Evolutionary conservation across 192 early-diverging fungal species (phyloP), one percentile per base, ranked within the genome.

Genomic region (Coemansia sp.): DNA sequence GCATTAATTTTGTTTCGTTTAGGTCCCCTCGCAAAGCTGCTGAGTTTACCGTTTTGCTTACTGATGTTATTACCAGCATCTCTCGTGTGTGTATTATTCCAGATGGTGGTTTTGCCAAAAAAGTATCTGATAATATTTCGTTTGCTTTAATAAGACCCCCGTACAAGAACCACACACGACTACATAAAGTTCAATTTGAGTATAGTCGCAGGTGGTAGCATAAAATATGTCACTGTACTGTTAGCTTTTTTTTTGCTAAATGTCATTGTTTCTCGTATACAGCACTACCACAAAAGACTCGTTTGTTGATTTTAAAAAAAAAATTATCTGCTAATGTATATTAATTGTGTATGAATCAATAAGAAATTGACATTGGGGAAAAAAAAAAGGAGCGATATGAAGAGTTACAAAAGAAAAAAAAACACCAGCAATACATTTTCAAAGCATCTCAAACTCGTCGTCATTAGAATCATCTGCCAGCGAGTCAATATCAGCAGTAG

Each of bases 361-460:
- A 51, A 52, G 30, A 32, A 55, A 39, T 27, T 50, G 4, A 54
- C 31, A 64, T 63, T 51, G 14, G 25, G 53, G 31, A 19, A 31
- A 8, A 3, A 19, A 31, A 8, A 3, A 3, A 27, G 27, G 27
- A 27, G 27, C 27, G 27, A 27, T 29, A 54, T 23, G 29, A 22
- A 25, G 31, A 55, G 53, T 29, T 24, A 27, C 36, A 39, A n/a
- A 20, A 9, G 5, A 17, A 5, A 57, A 36, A 19, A 46, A 5
- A 36, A 3, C 24, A 59, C 27, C 17, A 7, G 30, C 10, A 19
- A 9, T 9, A 30, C 17, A 23, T 36, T 6, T 24, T 61, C 24
- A 74, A 14, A 74, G 61, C 60, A 74, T 68, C 61, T 74, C 72
- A 68, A 74, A 74, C 61, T 63, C 67, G 53, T 69, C 60, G 67